Conservation (phyloP, 257 asterid species). For the Mentha longifolia region DNA sequence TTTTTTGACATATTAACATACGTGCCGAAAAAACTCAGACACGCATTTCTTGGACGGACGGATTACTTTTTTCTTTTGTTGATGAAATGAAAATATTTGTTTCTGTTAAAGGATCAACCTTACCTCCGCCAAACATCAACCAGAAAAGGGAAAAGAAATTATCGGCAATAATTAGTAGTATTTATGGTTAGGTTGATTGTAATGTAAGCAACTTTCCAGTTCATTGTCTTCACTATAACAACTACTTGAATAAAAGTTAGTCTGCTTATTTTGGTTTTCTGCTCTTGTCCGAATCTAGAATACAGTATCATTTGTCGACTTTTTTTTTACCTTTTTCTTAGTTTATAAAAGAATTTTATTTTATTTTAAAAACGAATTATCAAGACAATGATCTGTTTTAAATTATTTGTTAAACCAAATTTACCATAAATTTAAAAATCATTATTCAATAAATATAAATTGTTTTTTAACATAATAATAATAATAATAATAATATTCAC, state of each 20-base stretch:
- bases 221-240: slow-evolving; percentile 32
- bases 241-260: slow-evolving; percentile 4
- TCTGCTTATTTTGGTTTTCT: not conserved
- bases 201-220: slow-evolving; percentile 34
- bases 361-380: not conserved
- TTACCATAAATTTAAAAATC: too few relatives aligned
- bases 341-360: too few relatives aligned
- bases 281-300: slow-evolving; percentile 5
- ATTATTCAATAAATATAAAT: too few relatives aligned
- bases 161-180: slow-evolving; percentile 22
- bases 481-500: too few relatives aligned
- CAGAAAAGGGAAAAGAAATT: not conserved
- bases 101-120: slow-evolving; percentile 11
- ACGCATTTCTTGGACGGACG: too few relatives aligned
- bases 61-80: too few relatives aligned
- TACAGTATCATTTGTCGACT: too few relatives aligned
- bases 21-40: too few relatives aligned
- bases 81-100: not conserved
- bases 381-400: not conserved
- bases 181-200: slow-evolving; percentile 30
- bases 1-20: too few relatives aligned
- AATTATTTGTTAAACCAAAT: not conserved
- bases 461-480: not conserved
- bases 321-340: too few relatives aligned
- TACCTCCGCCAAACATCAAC: slow-evolving; percentile 21